Base-by-base conservation (phyloP, 495 filamentous ascomycete species). In the Articulospora tetracladia region DNA sequence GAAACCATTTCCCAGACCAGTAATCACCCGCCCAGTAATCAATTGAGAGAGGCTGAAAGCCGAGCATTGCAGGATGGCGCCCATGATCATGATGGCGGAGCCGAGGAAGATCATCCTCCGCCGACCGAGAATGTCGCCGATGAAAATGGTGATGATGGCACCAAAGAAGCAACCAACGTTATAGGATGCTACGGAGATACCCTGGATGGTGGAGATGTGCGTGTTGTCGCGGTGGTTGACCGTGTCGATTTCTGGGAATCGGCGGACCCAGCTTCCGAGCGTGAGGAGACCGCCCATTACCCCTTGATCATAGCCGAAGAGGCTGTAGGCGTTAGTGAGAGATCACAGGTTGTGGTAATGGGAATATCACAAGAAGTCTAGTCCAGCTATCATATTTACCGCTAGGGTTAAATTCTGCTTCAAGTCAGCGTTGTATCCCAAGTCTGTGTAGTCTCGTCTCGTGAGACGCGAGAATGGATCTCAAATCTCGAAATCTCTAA, bases 331-430 rank as follows among this genome's bases (percentile, higher is more conserved):
- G 25, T 54, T 19, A 47, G 44, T 49, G 7, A 60, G 19, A 39
- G 22, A 25, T 15, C 44, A 39, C 17, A 58, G 12, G 10, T 1
- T 47, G 34, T 8, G 23, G 24, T 11, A 17, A 26, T 24, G 22
- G 26, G 26, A 23, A 55, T 19, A 54, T 63, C 69, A 59, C 67
- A 89, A 70, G 66, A 91, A 91, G 70, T 90, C 87, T 64, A 86
- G 80, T 63, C 87, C 86, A 49, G 87, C 87, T 52, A 90, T 78
- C 11, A 85, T 65, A 41, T 84, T 85, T 56, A 91, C 85, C 55
- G 84, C 86, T 61, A 86, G 74, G 62, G 89, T 87, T 34, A 91
- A 80, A 69, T 75, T 75, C n/a, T n/a, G n/a, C n/a, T n/a, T n/a
- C n/a, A n/a, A n/a, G n/a, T n/a, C n/a, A n/a, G n/a, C n/a, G n/a